These are phyloP conservation scores for Persicaria maculosa DNA, from an alignment of 148 eudicot genomes.

Conservation along the genomic window DNA sequence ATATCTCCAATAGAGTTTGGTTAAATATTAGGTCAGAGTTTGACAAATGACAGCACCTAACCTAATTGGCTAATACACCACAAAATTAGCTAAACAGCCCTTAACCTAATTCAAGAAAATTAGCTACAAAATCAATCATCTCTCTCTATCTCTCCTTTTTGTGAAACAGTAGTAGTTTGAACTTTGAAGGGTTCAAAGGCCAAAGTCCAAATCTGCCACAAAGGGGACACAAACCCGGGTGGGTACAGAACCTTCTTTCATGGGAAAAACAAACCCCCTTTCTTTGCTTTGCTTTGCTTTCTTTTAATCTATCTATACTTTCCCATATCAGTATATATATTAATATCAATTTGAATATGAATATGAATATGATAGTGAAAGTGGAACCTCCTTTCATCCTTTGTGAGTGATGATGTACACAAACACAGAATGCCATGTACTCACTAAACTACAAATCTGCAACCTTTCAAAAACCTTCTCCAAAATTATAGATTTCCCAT, in stretches of 20 bases:
- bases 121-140: not conserved
- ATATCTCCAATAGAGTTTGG: too few species aligned
- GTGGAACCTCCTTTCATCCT: not conserved
- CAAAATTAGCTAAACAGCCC: not conserved
- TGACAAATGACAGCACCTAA: not conserved
- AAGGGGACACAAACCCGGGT: slow-evolving; percentile 3
- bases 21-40: not conserved
- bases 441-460: slow-evolving; percentile 1
- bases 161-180: not conserved
- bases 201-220: slow-evolving; percentile 1
- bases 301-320: not conserved
- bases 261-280: too few species aligned
- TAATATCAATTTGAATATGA: too few species aligned
- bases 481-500: not conserved
- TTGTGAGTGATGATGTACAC: not conserved
- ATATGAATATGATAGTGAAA: not conserved
- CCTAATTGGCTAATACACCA: slow-evolving; percentile 8
- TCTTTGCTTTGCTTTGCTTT: too few species aligned
- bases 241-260: slow-evolving; percentile 6
- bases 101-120: slow-evolving; percentile 6
- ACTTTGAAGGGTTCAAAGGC: not conserved
- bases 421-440: not conserved
- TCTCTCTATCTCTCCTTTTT: not conserved
- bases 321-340: not conserved
- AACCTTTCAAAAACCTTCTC: not conserved